Conservation (phyloP, 495 filamentous ascomycete genomes). For the Talaromyces nanjingensis region DNA sequence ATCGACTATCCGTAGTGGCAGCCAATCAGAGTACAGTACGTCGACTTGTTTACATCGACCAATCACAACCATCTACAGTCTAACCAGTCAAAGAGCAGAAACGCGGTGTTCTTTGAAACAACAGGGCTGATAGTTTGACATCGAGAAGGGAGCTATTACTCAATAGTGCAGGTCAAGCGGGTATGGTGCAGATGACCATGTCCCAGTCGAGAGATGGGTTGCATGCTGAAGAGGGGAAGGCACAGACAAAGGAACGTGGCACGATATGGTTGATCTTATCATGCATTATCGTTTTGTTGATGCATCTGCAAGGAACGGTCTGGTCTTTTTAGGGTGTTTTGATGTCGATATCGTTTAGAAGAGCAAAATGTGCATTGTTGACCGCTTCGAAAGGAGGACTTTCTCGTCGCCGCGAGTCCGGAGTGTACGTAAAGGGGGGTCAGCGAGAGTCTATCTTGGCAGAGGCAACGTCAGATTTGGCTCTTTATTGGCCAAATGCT, state of each 20-base stretch:
- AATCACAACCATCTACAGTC: too few relatives aligned
- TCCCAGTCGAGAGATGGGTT: background rate
- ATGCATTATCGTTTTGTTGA: background rate
- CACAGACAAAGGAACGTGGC: slow-evolving; percentile 1
- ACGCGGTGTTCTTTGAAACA: background rate
- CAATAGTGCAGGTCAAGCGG: background rate
- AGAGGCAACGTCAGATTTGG: background rate
- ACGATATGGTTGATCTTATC: slow-evolving; percentile 1
- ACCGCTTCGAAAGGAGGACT: background rate
- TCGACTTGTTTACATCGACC: slow-evolving; percentile 1
- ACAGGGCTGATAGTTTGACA: background rate
- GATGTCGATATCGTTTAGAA: background rate
- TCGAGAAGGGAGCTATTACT: background rate
- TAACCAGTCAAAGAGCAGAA: background rate
- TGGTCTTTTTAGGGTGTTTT: background rate
- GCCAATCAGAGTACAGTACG: background rate
- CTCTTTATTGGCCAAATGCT: background rate
- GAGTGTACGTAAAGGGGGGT: background rate
- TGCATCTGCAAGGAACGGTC: slow-evolving; percentile 6
- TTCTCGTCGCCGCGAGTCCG: background rate
- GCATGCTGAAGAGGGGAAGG: background rate
- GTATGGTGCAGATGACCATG: slow-evolving; percentile 3
- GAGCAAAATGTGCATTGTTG: background rate
- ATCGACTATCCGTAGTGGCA: background rate
- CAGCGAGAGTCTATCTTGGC: background rate